Evolutionary conservation across 2,329 filamentous ascomycete genomes (phyloP), one percentile per base, ranked within the genome.

Genomic region (Penicillium crustosum): DNA sequence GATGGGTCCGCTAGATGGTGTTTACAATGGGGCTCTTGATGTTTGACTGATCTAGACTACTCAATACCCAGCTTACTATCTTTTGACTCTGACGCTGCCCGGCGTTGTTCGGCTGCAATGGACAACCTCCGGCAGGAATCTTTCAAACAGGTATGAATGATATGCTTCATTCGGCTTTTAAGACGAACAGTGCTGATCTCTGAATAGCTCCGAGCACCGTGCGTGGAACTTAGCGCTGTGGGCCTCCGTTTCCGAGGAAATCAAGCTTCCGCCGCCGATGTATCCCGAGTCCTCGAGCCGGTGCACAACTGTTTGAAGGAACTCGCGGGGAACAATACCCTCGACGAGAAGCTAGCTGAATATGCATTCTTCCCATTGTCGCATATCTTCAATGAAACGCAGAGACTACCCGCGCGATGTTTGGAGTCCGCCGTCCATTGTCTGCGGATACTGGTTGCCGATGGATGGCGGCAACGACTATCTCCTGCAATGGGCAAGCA

Each of bases 311-410:
- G 70, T 2, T 65, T 82, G 12, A 63, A 70, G 8, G 70, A 72
- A 17, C 72, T 86, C 17, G 66, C 70, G 23, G 68, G 67, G 8
- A 72, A 77, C 36, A 68, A 74, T 61, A 66, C 71, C 1, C 71
- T 97, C 19, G 91, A 97, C 72, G 83, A 87, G 52, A 93, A 92
- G 72, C 79, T 97, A 19, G 91, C 93, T 15, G 93, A 97, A 78
- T 99, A 97, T 79, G 84, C 90, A 69, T 97, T 97, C 79, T 96
- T 97, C 61, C 94, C 94, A 0, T 79, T 99, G 0, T 92, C 91
- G 0, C 89, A 94, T 66, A 86, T 97, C 39, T 88, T 99, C 67
- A 88, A 91, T 58, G 83, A 87, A 61, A 88, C 90, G 64, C 85
- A 89, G 61, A 81, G 83, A 48, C 85, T 93, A 53, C 87, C 93